Base-by-base conservation (phyloP, 257 asterid species). In the Thymus mandschuricus region DNA sequence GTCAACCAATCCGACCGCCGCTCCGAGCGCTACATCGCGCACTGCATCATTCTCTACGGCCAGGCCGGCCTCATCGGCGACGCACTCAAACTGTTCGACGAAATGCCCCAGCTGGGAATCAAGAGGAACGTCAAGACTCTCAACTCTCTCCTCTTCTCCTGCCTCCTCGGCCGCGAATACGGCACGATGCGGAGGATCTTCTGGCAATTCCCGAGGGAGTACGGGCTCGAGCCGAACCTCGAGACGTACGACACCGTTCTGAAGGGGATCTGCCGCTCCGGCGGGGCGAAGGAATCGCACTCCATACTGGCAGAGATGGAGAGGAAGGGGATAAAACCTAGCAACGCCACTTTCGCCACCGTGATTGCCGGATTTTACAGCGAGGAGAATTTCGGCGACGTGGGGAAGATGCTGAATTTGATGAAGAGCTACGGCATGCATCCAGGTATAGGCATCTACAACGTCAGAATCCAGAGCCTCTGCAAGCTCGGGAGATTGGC, bases 251-350 rank as follows among this genome's bases (percentile, higher is more conserved):
- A 95, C 75, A 76, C 86, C 8, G 69, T 87, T 62, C 76, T 95
- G 54, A 88, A 86, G 81, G 98, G 96, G 55, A 80, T 92, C 45
- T 86, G 92, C 74, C 83, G 70, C 64, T 88, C 92, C 4, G 91
- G 95, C 30, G 75, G 88, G 8, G 69, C 94, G 0, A 88, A 65
- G 49, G 69, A 82, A 51, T 86, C 86, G 1, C 86, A 86, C 80
- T 81, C 96, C 4, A 40, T 95, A n/a, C 59, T 95, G 61, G 86
- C 84, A 28, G 96, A 92, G 75, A 95, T 95, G 99, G 85, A 68
- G 60, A 83, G 89, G 80, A 89, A 82, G 68, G 58, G 84, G 0
- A 71, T 89, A 7, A 86, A 70, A 73, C 94, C 98, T 0, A 82
- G 81, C 43, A 63, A 38, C 8, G 66, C 83, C 6, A 86, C 98